A percentile compares a stretch with the other conserved stretches of the same genome.
phyloP scores from a whole-genome alignment of 148 eudicot species.

The Euryodendron excelsum region DNA sequence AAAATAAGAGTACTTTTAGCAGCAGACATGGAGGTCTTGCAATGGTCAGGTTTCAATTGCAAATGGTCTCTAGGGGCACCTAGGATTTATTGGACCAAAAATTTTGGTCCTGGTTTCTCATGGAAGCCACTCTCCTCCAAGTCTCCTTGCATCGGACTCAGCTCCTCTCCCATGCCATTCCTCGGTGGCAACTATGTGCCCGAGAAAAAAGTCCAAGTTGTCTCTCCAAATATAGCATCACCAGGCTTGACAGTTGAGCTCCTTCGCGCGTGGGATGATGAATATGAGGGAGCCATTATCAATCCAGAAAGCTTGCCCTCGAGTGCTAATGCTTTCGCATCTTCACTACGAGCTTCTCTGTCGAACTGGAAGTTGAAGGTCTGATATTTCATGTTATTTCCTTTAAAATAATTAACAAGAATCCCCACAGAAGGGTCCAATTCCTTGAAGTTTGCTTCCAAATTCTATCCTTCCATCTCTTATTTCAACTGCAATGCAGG shows the following conservation, averaged over 20 bases:
- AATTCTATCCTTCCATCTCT: neutral
- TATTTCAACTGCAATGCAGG: conserved; percentile 22
- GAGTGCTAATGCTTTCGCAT: conserved; percentile 27
- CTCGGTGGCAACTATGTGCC: conserved; percentile 10
- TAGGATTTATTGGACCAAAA: neutral
- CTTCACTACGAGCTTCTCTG: conserved; percentile 28
- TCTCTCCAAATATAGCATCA: conserved; percentile 14
- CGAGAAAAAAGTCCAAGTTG: conserved; percentile 18
- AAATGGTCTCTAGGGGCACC: neutral
- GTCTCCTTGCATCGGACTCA: neutral
- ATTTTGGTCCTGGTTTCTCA: neutral
- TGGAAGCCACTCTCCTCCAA: conserved; percentile 13
- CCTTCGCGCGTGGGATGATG: conserved; percentile 30
- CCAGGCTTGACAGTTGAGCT: conserved; percentile 10
- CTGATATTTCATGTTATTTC: neutral
- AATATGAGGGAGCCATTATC: conserved; percentile 28
- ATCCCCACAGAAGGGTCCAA: too few relatives aligned
- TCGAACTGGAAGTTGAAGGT: conserved; percentile 34
- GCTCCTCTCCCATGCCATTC: conserved; percentile 12
- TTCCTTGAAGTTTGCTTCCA: too few relatives aligned
- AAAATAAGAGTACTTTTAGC: neutral
- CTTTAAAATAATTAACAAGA: neutral
- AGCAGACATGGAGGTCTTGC: conserved; percentile 3
- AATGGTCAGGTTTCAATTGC: neutral
- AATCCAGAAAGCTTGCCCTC: conserved; percentile 32